Base-by-base conservation (phyloP, 2,329 filamentous ascomycete species). In the Diplodia sapinea region DNA sequence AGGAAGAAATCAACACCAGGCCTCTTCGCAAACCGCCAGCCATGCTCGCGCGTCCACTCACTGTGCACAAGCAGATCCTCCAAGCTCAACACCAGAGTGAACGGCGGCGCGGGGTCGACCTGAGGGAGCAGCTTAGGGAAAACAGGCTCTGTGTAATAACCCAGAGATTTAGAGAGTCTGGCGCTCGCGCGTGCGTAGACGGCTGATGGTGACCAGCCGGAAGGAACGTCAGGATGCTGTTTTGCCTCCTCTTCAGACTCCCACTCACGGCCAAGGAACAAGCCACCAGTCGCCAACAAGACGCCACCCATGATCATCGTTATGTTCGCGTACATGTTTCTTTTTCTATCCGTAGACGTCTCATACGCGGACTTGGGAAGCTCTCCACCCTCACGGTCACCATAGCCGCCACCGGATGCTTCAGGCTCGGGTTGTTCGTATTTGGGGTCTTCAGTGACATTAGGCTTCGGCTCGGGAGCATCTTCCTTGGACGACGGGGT, bases 1-100 rank as follows among this genome's bases (percentile, higher is more conserved):
- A 99, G 83, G 83, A 99, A 99, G 83, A 99, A 99, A 82, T 99
- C 95, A 70, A 96, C 87, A 55, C 95, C 95, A 43, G 95, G 95
- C 61, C 95, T 88, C 83, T 99, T 99, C 33, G 95, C 95, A 70
- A 96, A 86, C 72, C 94, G 89, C 93, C 95, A 99, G 68, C 95
- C 95, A 76, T 97, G 91, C 78, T 98, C 92, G 68, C 94, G 88
- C 29, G 89, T 88, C 95, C 95, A 99, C 78, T 97, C 93, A 76
- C 92, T 96, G 82, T 97, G 94, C 36, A 99, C 88, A 65, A 99
- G 86, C 74, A 99, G 86, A 78, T 99, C 94, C 78, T 99, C 95
- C 74, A 99, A 82, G 77, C 92, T 95, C 73, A 99, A 84, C 36
- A 96, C 94, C 36, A 99, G 85, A 0, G 95, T 98, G 80, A 97